Evolutionary conservation across 495 filamentous ascomycete genomes (phyloP), one percentile per base, ranked within the genome.

Genomic region (Pyrenula aspistea): DNA sequence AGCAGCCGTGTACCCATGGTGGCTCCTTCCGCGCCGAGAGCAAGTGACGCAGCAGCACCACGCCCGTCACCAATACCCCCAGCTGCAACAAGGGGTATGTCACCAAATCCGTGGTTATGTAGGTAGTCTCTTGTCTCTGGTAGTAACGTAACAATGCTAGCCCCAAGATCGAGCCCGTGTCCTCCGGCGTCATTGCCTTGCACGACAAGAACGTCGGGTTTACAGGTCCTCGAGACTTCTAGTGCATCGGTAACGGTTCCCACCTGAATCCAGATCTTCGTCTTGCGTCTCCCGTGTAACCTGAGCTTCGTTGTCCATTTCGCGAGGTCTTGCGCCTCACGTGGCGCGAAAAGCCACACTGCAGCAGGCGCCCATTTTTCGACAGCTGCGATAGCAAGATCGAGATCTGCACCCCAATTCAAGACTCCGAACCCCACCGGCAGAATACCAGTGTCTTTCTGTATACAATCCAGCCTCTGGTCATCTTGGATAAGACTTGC

Each of bases 141-240:
- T 2, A 86, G 54, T 11, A 85, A 62, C 12, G 71, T 64, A 12
- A 83, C 55, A 12, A 88, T 61, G 2, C 83, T 77, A 0, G 83
- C 83, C 1, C 77, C 77, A 0, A 61, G 57, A 1, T 61, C 73
- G 25, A 81, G 73, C n/a, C 87, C 84, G 66, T 91, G 88, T 0
- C 88, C 88, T 3, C 88, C 87, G 0, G 87, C 84, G 63, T 91
- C 87, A 10, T 68, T 62, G 1, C 87, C 87, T 62, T 91, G 86
- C 10, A 86, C 71, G 8, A 89, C 84, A 1, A 91, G 59, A 4
- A 83, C 83, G 62, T 89, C 84, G 0, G 83, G 83, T 4, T 51
- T 24, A 15, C 68, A 63, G 2, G 56, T 57, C 21, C 62, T 61
- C 3, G 64, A 71, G 1, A 73, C 73, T 12, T 72, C 70, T 0